A percentile compares a stretch with the other conserved stretches of the same genome.
Conservation (phyloP, 192 early-diverging fungal genomes). For the Kickxella alabastrina region DNA sequence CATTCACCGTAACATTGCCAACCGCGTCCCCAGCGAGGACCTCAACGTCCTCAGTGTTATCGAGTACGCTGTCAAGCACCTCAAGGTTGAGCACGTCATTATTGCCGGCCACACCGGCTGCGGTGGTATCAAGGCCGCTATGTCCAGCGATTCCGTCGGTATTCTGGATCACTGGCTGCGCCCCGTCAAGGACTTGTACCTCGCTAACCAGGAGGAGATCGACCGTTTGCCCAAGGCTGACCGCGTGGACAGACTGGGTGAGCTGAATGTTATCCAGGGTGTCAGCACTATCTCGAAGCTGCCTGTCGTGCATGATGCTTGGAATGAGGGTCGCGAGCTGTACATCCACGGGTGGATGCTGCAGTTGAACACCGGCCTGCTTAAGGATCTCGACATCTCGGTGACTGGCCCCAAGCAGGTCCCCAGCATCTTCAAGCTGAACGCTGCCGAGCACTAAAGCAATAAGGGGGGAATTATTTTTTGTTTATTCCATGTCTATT, state of each 20-base stretch:
- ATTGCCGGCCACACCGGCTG: constrained; percentile 84
- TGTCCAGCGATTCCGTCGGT: constrained; percentile 60
- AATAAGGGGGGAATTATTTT: too few relatives aligned
- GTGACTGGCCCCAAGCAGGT: constrained; percentile 27
- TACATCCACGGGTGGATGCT: constrained; percentile 73
- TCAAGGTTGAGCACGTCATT: constrained; percentile 91
- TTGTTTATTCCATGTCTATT: too few relatives aligned
- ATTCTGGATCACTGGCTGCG: constrained; percentile 90
- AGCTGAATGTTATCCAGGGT: constrained; percentile 74
- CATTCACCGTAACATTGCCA: constrained; percentile 97
- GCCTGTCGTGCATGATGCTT: constrained; percentile 78
- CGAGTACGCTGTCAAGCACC: constrained; percentile 87
- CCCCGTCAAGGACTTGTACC: constrained; percentile 80
- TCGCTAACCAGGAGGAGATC: constrained; percentile 55
- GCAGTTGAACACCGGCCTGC: constrained; percentile 59
- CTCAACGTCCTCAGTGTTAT: constrained; percentile 79
- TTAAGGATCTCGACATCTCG: constrained; percentile 44
- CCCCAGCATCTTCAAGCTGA: constrained; percentile 21
- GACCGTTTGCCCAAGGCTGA: constrained; percentile 51
- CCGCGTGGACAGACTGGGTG: constrained; percentile 56
- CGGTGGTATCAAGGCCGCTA: constrained; percentile 65
- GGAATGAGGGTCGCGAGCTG: constrained; percentile 66
- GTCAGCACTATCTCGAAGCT: constrained; percentile 69
- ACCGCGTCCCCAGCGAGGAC: constrained; percentile 80
- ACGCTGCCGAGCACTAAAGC: constrained; percentile 13